Conservation (phyloP, 2,329 filamentous ascomycete genomes). For the Scopulariopsis brevicaulis region DNA sequence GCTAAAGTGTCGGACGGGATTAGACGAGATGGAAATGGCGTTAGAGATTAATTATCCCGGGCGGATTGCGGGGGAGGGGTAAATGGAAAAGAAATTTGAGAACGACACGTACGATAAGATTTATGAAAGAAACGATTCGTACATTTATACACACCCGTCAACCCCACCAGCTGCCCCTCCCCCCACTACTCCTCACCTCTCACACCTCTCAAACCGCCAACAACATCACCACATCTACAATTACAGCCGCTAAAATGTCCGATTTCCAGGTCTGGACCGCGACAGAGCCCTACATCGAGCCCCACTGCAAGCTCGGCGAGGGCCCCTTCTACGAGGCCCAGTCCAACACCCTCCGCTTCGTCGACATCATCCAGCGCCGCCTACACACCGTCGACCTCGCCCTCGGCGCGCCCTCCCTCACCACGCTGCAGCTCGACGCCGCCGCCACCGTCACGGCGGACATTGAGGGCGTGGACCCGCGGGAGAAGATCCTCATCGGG, state of each 20-base stretch:
- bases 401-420: conserved; percentile 49
- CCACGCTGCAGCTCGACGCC: conserved; percentile 45
- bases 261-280: conserved; percentile 37
- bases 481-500: conserved; percentile 60
- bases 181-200: background rate
- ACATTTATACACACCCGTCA: background rate
- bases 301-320: conserved; percentile 59
- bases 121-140: background rate
- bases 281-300: conserved; percentile 41
- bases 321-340: conserved; percentile 61
- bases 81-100: background rate
- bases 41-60: background rate
- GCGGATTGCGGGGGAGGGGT: background rate
- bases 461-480: conserved; percentile 53
- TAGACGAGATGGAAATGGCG: background rate
- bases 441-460: conserved; percentile 63
- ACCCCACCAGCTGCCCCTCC: background rate
- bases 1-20: background rate
- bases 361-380: conserved; percentile 71
- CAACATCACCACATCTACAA: background rate
- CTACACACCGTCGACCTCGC: conserved; percentile 60
- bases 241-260: conserved; percentile 7
- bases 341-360: conserved; percentile 58
- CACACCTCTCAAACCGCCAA: background rate
- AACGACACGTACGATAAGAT: background rate